These are phyloP conservation scores for Aspergillus campestris DNA, from an alignment of 495 filamentous ascomycete genomes.

Conservation along the genomic window DNA sequence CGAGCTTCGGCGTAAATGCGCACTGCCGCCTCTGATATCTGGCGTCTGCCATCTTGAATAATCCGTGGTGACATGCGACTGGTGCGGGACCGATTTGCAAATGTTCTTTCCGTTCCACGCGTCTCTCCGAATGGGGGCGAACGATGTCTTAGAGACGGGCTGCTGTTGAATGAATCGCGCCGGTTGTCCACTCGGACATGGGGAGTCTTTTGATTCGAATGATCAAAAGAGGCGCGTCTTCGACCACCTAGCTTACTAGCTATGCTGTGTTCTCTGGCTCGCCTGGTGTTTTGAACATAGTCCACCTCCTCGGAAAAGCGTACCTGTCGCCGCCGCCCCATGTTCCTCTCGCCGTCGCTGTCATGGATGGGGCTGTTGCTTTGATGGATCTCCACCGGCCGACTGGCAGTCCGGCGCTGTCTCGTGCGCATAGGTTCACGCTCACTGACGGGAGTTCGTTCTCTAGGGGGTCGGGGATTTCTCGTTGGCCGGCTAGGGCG, in stretches of 20 bases:
- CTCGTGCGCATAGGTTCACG: slow-evolving; percentile 11
- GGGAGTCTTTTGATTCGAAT: too few relatives aligned
- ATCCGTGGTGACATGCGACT: slow-evolving; percentile 8
- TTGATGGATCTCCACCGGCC: slow-evolving; percentile 12
- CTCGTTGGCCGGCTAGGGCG: slow-evolving; percentile 1
- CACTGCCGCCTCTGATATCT: slow-evolving; percentile 12
- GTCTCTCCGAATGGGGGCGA: background rate
- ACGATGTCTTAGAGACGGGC: background rate
- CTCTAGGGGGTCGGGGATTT: slow-evolving; percentile 10
- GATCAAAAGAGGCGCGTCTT: background rate
- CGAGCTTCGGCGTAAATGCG: slow-evolving; percentile 8
- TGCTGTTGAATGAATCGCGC: too few relatives aligned
- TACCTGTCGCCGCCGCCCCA: slow-evolving; percentile 6
- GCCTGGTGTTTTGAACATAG: slow-evolving; percentile 1
- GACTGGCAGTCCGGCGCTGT: background rate
- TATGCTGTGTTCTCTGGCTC: background rate
- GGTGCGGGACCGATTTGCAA: background rate
- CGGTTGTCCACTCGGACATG: too few relatives aligned
- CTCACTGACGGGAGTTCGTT: slow-evolving; percentile 14
- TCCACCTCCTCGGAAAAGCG: slow-evolving; percentile 11
- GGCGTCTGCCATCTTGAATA: slow-evolving; percentile 14
- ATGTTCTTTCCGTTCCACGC: background rate
- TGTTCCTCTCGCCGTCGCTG: slow-evolving; percentile 2
- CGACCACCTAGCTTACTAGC: background rate
- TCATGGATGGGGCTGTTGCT: background rate